phyloP scores from a whole-genome alignment of 306 rosid genomes.

The Prunus armeniaca region DNA sequence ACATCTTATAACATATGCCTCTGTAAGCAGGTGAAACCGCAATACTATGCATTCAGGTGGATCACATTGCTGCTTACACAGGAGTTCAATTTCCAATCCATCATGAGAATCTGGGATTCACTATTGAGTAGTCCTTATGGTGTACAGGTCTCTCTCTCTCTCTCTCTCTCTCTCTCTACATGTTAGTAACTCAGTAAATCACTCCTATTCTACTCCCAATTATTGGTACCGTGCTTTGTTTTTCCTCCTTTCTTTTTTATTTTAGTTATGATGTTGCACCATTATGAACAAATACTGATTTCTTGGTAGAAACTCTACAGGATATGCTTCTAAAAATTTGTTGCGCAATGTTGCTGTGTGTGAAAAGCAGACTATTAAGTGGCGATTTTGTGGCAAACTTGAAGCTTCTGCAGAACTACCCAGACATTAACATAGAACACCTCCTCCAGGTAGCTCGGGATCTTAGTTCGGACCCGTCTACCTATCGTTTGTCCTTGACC shows the following conservation, averaged over 20 bases:
- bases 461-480: slow-evolving; percentile 56
- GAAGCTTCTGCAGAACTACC: slow-evolving; percentile 72
- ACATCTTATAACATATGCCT: slow-evolving; percentile 14
- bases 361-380: slow-evolving; percentile 52
- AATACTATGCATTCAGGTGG: slow-evolving; percentile 83
- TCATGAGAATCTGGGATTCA: slow-evolving; percentile 85
- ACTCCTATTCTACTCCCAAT: too few species aligned
- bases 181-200: background rate
- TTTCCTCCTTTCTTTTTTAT: background rate
- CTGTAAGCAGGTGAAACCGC: slow-evolving; percentile 60
- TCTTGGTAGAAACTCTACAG: slow-evolving; percentile 24
- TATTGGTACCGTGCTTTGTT: too few species aligned
- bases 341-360: slow-evolving; percentile 75
- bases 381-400: slow-evolving; percentile 78
- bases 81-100: slow-evolving; percentile 62
- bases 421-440: slow-evolving; percentile 57
- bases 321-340: slow-evolving; percentile 83
- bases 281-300: background rate
- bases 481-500: slow-evolving; percentile 45
- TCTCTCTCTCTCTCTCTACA: background rate
- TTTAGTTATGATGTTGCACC: background rate
- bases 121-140: slow-evolving; percentile 69
- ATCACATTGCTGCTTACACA: slow-evolving; percentile 79
- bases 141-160: slow-evolving; percentile 57
- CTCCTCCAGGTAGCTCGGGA: slow-evolving; percentile 73